A percentile compares a stretch with the other conserved stretches of the same genome.
These are phyloP conservation scores for Porphyrellus sp. DNA, from an alignment of 1,284 basidiomycete species.

Conservation along the genomic window DNA sequence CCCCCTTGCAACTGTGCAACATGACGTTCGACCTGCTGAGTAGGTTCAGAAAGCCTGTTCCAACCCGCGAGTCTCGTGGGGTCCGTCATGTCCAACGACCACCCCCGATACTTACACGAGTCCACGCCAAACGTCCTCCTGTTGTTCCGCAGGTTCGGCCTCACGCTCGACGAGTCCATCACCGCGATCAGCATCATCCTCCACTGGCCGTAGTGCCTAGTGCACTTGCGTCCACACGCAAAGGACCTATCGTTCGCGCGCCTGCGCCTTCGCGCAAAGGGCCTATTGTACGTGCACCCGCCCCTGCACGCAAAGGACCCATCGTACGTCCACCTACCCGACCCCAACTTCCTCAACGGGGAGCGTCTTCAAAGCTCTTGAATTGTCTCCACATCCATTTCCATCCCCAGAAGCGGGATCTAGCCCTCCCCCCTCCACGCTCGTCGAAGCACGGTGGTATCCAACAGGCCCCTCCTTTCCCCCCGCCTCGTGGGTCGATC, in stretches of 20 bases:
- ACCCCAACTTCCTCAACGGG: conserved; percentile 14
- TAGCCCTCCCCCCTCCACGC: conserved; percentile 8
- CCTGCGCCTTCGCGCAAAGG: conserved; percentile 7
- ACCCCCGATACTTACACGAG: conserved; percentile 12
- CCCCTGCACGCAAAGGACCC: conserved; percentile 2
- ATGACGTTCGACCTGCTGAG: conserved; percentile 33
- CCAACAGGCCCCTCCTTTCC: conserved; percentile 22
- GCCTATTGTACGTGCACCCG: neutral
- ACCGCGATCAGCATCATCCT: conserved; percentile 15
- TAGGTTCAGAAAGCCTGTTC: conserved; percentile 20
- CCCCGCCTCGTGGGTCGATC: conserved; percentile 23
- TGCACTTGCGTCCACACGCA: conserved; percentile 12
- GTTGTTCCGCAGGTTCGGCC: conserved; percentile 18
- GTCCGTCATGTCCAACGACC: conserved; percentile 19
- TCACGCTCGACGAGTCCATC: conserved; percentile 23
- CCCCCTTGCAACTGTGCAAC: conserved; percentile 8
- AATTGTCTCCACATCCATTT: conserved; percentile 30
- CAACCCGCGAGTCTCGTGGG: conserved; percentile 21
- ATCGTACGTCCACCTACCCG: conserved; percentile 4
- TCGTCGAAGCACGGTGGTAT: conserved; percentile 5
- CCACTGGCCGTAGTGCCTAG: conserved; percentile 14
- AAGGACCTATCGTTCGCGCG: conserved; percentile 13
- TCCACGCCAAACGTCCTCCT: conserved; percentile 21
- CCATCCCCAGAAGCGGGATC: conserved; percentile 29
- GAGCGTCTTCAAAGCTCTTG: conserved; percentile 15